Base-by-base conservation (phyloP, 2,329 filamentous ascomycete species). In the Moelleriella libera region DNA sequence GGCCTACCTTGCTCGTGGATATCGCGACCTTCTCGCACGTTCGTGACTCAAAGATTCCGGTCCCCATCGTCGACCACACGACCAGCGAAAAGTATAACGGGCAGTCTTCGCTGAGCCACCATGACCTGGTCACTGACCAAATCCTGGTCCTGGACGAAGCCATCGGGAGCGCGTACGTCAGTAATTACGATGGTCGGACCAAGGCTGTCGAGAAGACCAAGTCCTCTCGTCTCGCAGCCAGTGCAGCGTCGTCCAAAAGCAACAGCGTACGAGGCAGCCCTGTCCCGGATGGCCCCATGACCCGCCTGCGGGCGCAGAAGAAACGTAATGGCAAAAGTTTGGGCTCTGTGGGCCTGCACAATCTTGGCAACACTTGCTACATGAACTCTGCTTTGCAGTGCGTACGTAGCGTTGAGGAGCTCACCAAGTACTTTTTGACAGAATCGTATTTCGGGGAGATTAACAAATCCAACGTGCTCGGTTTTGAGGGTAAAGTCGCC, bases 361-460 rank as follows among this genome's bases (percentile, higher is more conserved):
- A 98, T 59, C 69, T 98, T 11, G 92, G 92, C 45, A 98, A 98
- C 59, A 97, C 92, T 0, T 98, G 92, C 66, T 98, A 98, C 68
- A 96, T 97, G 89, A 97, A 97, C 64, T 95, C 90, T 28, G 92
- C 92, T 8, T 71, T 97, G 47, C 92, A 98, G 62, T 98, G 92
- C 62, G 79, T 98, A 46, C 82, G 90, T 45, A 94, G 87, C 56
- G 88, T 96, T 0, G 87, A 95, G 60, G 92, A 98, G 64, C 69
- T 98, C 53, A 90, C 88, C 5, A 82, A 88, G 58, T 98, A 95
- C 64, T 97, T 98, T 64, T 65, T 96, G 45, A 73, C 77, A 45
- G 75, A 81, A 50, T 76, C 82, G 51, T 88, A 86, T 65, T 79
- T 83, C 56, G 69, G 74, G 46, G 90, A 98, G 58, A 75, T 97